Evolutionary conservation across 352 stramenopile genomes (phyloP).

Genomic region (Phytophthora vignae): DNA sequence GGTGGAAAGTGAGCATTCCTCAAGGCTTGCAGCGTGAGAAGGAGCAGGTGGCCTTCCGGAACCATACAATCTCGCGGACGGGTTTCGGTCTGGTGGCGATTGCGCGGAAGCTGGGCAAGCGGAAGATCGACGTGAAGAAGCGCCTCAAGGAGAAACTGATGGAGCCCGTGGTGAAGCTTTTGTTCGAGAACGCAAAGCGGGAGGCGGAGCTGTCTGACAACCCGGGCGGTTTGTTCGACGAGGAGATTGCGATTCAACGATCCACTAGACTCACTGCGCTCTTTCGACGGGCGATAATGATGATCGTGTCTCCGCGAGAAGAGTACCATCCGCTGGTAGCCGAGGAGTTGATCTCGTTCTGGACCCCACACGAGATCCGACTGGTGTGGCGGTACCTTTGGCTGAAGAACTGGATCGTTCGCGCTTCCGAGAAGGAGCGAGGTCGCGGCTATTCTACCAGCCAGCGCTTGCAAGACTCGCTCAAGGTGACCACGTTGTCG

Average conservation of each 20-base stretch:
- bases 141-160: conserved; percentile 73
- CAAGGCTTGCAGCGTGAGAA: conserved; percentile 64
- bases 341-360: conserved; percentile 87
- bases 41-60: conserved; percentile 70
- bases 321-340: conserved; percentile 84
- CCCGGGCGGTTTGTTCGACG: conserved; percentile 62
- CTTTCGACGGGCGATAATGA: conserved; percentile 83
- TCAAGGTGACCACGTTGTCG: conserved; percentile 75
- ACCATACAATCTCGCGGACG: conserved; percentile 61
- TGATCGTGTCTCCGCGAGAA: conserved; percentile 73
- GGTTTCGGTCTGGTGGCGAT: conserved; percentile 74
- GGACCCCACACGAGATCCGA: conserved; percentile 74
- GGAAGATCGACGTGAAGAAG: conserved; percentile 85
- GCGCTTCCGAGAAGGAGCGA: conserved; percentile 72
- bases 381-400: conserved; percentile 87
- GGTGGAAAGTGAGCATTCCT: conserved; percentile 70
- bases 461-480: conserved; percentile 67
- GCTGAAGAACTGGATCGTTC: conserved; percentile 89
- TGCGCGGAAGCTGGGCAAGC: conserved; percentile 66
- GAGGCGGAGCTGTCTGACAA: conserved; percentile 54
- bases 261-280: conserved; percentile 72
- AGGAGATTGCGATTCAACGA: conserved; percentile 67
- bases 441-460: conserved; percentile 73
- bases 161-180: conserved; percentile 63
- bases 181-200: conserved; percentile 67